Evolutionary conservation across 1,139 yeast genomes (phyloP), one percentile per base, ranked within the genome.

Genomic region (Taphrina confusa): DNA sequence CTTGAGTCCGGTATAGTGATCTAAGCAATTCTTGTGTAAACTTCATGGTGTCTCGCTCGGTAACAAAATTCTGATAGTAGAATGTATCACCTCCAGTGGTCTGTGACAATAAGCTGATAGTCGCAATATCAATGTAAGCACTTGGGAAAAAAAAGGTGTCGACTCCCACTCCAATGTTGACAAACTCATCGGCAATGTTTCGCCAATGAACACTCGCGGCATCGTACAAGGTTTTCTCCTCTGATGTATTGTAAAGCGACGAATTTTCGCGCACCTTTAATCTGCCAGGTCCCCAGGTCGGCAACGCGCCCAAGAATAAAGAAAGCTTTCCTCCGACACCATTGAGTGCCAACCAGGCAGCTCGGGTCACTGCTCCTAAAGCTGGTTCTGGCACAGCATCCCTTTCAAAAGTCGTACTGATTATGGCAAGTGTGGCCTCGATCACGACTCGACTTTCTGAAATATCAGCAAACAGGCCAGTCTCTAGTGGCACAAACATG

Each of bases 201-300:
- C 77, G 77, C 71, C 86, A 90, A 68, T 78, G 87, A 23, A 79
- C 83, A 66, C 78, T 82, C 57, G 82, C 84, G 3, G 91, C 80
- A 30, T 78, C 75, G 66, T 83, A 79, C 16, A 83, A 71, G 14
- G 70, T 73, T 65, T 77, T 80, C 61, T 85, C 91, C 57, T 79
- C 80, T 44, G 82, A 84, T 0, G 83, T 81, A 31, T 65, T 65
- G 55, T 66, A 66, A 25, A 62, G 59, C 14, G 65, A 49, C n/a
- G 65, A 61, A 25, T 76, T 78, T 27, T 75, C 76, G 23, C 87
- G 83, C 62, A 80, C 76, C 18, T 77, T 76, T 54, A 91, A 77
- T n/a, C 80, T 77, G 1, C 97, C 97, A 0, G 92, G 87, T 0
- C 96, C 96, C 80, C 84, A 80, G 0, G 89, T 80, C 6, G 98